phyloP scores from a whole-genome alignment of 2,329 filamentous ascomycete genomes.

The Colletotrichum shisoi region DNA sequence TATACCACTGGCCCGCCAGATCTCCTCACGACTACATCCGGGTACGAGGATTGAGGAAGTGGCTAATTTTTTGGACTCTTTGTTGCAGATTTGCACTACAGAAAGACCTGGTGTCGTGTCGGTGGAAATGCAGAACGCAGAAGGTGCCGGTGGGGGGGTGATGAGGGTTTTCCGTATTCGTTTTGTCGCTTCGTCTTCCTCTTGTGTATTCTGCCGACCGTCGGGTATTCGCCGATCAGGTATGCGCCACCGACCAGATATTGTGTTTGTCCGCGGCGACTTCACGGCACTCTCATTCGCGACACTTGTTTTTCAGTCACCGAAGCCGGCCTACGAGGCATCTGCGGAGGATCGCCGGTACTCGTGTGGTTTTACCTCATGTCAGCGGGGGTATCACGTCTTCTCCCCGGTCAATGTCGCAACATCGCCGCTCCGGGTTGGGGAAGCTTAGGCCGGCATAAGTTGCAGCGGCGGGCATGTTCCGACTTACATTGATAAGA shows the following conservation, averaged over 20 bases:
- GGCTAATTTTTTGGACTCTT: too few relatives aligned
- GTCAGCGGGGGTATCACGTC: slow-evolving; percentile 16
- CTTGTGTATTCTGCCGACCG: background rate
- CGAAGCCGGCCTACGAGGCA: background rate
- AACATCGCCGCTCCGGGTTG: background rate
- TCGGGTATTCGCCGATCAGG: background rate
- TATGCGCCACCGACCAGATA: background rate
- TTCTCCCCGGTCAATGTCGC: slow-evolving; percentile 31
- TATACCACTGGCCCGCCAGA: background rate
- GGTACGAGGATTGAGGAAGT: too few relatives aligned
- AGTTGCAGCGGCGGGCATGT: background rate
- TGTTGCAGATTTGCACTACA: too few relatives aligned
- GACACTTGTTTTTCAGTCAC: background rate
- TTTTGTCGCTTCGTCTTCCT: background rate
- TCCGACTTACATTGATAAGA: background rate
- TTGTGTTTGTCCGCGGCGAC: background rate
- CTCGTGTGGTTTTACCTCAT: background rate
- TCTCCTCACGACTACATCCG: too few relatives aligned
- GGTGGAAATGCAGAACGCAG: too few relatives aligned
- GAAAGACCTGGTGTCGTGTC: background rate
- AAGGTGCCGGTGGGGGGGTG: background rate
- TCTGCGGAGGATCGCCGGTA: background rate
- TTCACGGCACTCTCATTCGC: background rate
- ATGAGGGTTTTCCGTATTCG: background rate
- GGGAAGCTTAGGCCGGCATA: background rate